Conservation (phyloP, 2,329 filamentous ascomycete genomes). For the Biscogniauxia mediterranea region DNA sequence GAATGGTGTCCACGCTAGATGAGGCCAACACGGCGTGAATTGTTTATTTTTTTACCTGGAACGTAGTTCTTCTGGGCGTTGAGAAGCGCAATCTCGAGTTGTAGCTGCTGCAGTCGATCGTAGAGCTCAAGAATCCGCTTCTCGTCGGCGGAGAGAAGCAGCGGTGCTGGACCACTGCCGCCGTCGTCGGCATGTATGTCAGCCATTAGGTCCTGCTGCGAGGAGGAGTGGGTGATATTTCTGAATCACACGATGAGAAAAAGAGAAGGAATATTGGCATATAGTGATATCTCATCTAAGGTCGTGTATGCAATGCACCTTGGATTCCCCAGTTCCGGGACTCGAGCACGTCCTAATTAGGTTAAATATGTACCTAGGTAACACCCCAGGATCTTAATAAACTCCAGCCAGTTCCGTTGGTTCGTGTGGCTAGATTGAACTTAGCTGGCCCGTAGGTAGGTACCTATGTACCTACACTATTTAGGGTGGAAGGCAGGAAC, state of each 20-base stretch:
- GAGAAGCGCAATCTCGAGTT: constrained; percentile 69
- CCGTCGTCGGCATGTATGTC: constrained; percentile 28
- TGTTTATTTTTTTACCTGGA: constrained; percentile 37
- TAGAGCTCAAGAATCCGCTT: constrained; percentile 65
- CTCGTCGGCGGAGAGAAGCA: constrained; percentile 66
- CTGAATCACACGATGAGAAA: too few species aligned
- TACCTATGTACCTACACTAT: too few species aligned
- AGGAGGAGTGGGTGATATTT: too few species aligned
- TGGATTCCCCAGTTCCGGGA: background rate
- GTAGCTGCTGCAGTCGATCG: constrained; percentile 68
- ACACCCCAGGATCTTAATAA: too few species aligned
- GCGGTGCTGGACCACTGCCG: constrained; percentile 28
- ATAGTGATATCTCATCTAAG: too few species aligned
- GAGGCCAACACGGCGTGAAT: too few species aligned
- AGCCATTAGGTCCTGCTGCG: constrained; percentile 15
- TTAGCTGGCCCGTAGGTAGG: too few species aligned
- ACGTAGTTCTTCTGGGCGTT: constrained; percentile 44
- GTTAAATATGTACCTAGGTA: background rate
- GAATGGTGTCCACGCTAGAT: too few species aligned
- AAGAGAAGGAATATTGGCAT: too few species aligned
- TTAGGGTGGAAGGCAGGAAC: too few species aligned
- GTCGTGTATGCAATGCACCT: background rate
- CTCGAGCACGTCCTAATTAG: background rate
- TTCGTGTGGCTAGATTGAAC: too few species aligned
- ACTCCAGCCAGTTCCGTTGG: too few species aligned